Base-by-base conservation (phyloP, 1,284 basidiomycete genomes). In the Boletus semigastroideus region DNA sequence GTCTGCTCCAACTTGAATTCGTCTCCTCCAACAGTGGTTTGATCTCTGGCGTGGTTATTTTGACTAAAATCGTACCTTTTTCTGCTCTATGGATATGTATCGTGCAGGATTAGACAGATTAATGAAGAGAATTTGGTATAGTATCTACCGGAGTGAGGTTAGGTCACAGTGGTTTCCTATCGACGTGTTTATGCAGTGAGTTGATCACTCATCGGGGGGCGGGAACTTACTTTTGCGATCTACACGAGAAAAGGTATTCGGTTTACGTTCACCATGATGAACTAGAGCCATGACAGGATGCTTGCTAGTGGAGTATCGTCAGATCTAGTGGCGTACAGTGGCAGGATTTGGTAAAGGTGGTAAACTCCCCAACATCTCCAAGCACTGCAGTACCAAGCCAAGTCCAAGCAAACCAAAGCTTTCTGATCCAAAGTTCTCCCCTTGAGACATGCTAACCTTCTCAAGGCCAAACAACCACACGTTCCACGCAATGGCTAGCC, bases 321-420 rank as follows among this genome's bases (percentile, higher is more conserved):
- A 25, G 25, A 25, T 6, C 25, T 25, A 25, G 25, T 25, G 8
- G 34, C n/a, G 19, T 46, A 28, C 39, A 25, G 25, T 25, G 25
- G 25, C 25, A 25, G 57, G 30, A 1, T 41, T 41, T 46, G 47
- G 51, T 54, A 56, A 33, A 34, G 65, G 59, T 7, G 63, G 63
- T 19, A 68, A 40, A 46, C 67, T 42, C 25, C 60, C 56, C 4
- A 86, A 65, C 44, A 63, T 69, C 31, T 83, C 79, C 57, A 89
- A 64, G 53, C 76, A 81, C 46, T 86, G 79, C 47, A 87, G 75
- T 19, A 88, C 72, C 16, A 77, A 68, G 5, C 75, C 76, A 40
- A 91, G 69, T 0, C 81, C 80, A 49, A 90, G 74, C 42, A 90
- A 59, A 4, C 83, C 81, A 65, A 90, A 91, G 56, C 86, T 89